Conservation (phyloP, 1,284 basidiomycete species). For the Sporisorium exsertum region DNA sequence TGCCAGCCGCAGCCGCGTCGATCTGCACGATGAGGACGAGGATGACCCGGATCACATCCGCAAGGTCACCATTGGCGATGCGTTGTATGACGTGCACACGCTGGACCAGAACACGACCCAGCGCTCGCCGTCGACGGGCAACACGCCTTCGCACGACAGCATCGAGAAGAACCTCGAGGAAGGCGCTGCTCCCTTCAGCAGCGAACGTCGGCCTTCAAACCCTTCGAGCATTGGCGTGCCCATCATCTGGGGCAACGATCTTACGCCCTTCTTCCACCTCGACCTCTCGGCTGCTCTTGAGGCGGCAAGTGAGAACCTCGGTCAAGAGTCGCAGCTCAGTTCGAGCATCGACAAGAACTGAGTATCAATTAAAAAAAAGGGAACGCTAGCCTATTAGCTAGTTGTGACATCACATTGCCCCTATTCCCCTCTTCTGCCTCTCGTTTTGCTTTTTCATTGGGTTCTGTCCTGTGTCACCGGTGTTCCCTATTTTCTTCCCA, state of each 20-base stretch:
- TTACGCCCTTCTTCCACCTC: conserved; percentile 87
- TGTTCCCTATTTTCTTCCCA: no score
- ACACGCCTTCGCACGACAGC: conserved; percentile 21
- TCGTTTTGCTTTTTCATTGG: not conserved
- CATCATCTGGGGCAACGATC: conserved; percentile 69
- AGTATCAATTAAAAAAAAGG: not conserved
- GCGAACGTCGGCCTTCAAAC: conserved; percentile 7
- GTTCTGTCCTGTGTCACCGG: not conserved
- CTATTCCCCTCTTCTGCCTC: not conserved
- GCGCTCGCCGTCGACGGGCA: not conserved
- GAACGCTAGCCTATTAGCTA: no score
- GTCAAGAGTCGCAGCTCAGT: conserved; percentile 25
- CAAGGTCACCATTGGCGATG: conserved; percentile 33
- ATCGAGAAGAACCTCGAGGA: conserved; percentile 39
- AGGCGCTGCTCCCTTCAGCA: not conserved
- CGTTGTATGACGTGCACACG: conserved; percentile 28
- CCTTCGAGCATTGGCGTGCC: conserved; percentile 54
- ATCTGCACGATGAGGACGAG: conserved; percentile 71
- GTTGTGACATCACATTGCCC: no score
- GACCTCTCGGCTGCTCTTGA: conserved; percentile 80
- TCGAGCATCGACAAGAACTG: conserved; percentile 24
- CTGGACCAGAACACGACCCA: conserved; percentile 11
- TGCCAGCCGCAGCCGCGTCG: conserved; percentile 61
- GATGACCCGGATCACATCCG: conserved; percentile 67
- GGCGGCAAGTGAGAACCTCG: conserved; percentile 72